Evolutionary conservation across 208 protist species (phyloP).

Genomic region (Leishmania aethiopica): DNA sequence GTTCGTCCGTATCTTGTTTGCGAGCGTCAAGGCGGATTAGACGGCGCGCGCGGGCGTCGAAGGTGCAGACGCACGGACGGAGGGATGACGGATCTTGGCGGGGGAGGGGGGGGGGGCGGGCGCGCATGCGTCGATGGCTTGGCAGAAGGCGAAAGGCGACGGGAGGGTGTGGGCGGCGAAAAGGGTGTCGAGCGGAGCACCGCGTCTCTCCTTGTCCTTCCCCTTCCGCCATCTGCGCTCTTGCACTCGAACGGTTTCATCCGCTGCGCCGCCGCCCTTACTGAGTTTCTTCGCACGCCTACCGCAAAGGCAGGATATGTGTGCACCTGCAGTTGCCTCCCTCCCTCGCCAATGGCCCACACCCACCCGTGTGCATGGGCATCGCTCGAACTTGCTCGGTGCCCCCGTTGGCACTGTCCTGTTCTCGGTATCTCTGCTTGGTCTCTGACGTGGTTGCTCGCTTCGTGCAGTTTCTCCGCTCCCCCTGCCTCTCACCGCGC

Average conservation of each 20-base stretch:
- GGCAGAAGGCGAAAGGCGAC: background rate
- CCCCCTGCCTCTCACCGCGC: background rate
- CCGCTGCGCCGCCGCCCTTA: background rate
- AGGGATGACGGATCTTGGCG: background rate
- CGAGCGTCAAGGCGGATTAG: constrained; percentile 52
- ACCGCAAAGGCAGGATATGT: background rate
- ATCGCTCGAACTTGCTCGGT: background rate
- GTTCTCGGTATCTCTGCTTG: background rate
- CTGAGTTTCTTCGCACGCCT: background rate
- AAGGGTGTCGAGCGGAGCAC: background rate
- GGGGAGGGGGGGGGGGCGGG: background rate
- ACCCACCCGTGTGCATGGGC: background rate
- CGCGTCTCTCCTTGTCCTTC: background rate
- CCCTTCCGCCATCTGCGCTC: background rate
- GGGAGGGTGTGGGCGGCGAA: background rate
- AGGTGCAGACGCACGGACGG: background rate
- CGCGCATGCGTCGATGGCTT: background rate
- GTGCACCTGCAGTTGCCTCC: background rate
- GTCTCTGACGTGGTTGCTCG: background rate
- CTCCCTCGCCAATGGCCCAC: background rate
- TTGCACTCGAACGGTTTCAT: background rate
- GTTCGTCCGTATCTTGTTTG: constrained; percentile 63
- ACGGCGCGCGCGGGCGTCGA: background rate
- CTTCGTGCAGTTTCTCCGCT: background rate
- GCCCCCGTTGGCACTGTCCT: background rate